Conservation (phyloP, 1,284 basidiomycete genomes). For the Ustilago cynodontis region DNA sequence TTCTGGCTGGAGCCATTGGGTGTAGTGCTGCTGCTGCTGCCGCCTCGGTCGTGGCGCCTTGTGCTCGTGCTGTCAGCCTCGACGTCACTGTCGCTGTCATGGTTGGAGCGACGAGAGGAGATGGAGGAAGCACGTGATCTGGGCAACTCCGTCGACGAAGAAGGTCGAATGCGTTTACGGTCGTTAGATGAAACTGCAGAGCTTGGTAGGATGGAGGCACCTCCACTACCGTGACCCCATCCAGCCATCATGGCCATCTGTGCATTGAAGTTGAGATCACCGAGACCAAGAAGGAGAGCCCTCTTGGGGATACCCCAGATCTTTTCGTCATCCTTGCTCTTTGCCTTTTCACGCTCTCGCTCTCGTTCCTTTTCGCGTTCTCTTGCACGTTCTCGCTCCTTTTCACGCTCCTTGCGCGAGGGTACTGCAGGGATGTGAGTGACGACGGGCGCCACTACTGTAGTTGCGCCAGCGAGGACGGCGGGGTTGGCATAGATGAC, state of each 20-base stretch:
- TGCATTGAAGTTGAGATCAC: slow-evolving; percentile 64
- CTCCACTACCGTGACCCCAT: slow-evolving; percentile 61
- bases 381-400: slow-evolving; percentile 46
- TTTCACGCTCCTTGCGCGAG: slow-evolving; percentile 48
- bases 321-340: slow-evolving; percentile 54
- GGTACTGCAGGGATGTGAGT: slow-evolving; percentile 52
- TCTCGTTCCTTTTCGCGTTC: slow-evolving; percentile 52
- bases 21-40: no score
- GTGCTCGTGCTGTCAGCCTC: slow-evolving; percentile 3
- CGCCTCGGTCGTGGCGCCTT: slow-evolving; percentile 6
- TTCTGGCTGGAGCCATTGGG: slow-evolving; percentile 1
- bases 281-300: slow-evolving; percentile 60
- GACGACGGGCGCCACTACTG: slow-evolving; percentile 44
- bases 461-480: slow-evolving; percentile 1
- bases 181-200: slow-evolving; percentile 22
- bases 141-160: slow-evolving; percentile 16
- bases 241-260: slow-evolving; percentile 64
- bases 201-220: slow-evolving; percentile 36
- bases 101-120: slow-evolving; percentile 19
- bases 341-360: slow-evolving; percentile 41
- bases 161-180: slow-evolving; percentile 31
- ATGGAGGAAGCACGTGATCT: slow-evolving; percentile 19
- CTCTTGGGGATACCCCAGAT: slow-evolving; percentile 66
- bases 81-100: slow-evolving; percentile 19
- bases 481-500: slow-evolving; percentile 35